A percentile compares a stretch with the other conserved stretches of the same genome.
These are phyloP conservation scores for Aspergillus homomorphus DNA, from an alignment of 495 filamentous ascomycete species.

Conservation along the genomic window DNA sequence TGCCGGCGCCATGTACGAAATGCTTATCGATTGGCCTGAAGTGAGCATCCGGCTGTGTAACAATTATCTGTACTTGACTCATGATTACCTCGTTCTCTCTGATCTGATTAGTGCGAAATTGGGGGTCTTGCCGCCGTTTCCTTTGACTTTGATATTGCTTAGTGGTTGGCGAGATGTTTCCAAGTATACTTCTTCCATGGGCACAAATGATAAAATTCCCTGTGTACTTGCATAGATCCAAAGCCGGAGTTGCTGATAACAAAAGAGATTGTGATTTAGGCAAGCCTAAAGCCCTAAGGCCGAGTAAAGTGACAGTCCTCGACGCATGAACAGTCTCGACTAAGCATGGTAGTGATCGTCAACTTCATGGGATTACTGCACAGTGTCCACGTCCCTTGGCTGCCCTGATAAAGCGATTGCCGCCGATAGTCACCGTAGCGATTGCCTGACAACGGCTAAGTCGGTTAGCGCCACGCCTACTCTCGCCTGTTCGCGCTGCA, in stretches of 20 bases:
- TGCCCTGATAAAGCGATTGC: background rate
- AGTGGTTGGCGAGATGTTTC: too few species aligned
- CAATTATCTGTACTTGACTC: conserved; percentile 2
- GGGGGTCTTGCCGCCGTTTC: background rate
- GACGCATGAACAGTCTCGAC: background rate
- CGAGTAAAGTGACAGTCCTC: background rate
- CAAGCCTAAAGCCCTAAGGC: too few species aligned
- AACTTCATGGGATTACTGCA: background rate
- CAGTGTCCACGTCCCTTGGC: background rate
- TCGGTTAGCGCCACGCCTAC: background rate
- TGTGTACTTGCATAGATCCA: background rate
- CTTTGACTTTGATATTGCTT: background rate
- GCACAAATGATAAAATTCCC: too few species aligned
- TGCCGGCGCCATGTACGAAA: conserved; percentile 9
- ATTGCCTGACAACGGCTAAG: background rate
- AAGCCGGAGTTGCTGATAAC: background rate
- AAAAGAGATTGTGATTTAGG: too few species aligned
- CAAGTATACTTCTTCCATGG: too few species aligned
- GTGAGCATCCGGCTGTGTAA: background rate
- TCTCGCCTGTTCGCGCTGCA: background rate
- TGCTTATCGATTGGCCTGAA: conserved; percentile 9
- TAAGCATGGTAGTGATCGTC: background rate
- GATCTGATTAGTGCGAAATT: background rate
- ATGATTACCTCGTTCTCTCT: background rate
- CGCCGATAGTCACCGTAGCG: conserved; percentile 2